Evolutionary conservation across 306 rosid genomes (phyloP), one percentile per base, ranked within the genome.

Genomic region (Elaeagnus macrophylla): DNA sequence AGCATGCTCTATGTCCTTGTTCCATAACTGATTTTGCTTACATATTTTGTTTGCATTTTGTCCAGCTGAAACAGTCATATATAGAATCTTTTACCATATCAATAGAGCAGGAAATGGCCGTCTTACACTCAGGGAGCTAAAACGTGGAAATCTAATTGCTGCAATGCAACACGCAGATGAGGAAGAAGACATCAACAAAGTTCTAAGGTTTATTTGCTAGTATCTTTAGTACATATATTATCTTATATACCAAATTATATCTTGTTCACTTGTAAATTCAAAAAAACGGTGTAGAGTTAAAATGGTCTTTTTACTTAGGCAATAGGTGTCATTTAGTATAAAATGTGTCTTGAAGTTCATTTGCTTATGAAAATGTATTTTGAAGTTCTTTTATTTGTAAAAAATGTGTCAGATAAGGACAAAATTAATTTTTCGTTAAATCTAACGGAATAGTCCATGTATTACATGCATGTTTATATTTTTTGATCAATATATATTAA

Each of bases 141-240:
- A 83, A 76, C 86, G 86, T 63, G 93, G 95, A 48, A 83, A 83
- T 58, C 52, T 83, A 63, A 81, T 87, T 79, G 95, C 79, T 66
- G 95, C 89, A 55, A 81, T 87, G 94, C 95, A 68, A 70, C 95
- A 83, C 70, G 94, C 86, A 7, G 95, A 86, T 48, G 91, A 80
- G 72, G 95, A 86, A 65, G 95, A 86, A 57, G 95, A 86, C 73
- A 86, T 86, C 52, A 87, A 87, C 76, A 87, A 87, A 77, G 94
- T 87, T 75, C 80, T 87, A 75, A 83, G 95, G 55, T 68, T 71
- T 62, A 59, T 59, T 36, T 59, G 18, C 9, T 0, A 8, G 39
- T 37, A 9, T 9, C 18, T 44, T 46, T 59, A 32, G 19, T 36
- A 10, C 45, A 37, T 8, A 47, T 5, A 18, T 6, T 19, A 18